phyloP scores from a whole-genome alignment of 805 yeast species.

The Candida endomychidarum region DNA sequence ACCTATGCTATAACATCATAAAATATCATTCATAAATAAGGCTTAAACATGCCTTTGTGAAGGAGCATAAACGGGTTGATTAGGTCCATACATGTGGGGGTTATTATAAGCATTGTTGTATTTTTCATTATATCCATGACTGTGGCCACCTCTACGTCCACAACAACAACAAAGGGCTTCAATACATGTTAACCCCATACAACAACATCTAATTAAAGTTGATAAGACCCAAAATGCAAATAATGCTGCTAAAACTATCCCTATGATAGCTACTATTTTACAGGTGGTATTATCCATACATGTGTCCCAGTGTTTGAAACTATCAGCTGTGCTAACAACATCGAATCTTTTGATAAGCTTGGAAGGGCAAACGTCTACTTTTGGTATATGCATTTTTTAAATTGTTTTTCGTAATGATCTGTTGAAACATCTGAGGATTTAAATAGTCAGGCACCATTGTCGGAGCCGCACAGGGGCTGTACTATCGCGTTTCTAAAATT shows the following conservation, averaged over 20 bases:
- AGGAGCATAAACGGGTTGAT: conserved; percentile 14
- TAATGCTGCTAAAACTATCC: conserved; percentile 58
- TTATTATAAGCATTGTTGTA: conserved; percentile 22
- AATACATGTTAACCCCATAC: conserved; percentile 49
- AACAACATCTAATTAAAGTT: conserved; percentile 54
- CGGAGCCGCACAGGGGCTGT: conserved; percentile 7
- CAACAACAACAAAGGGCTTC: conserved; percentile 52
- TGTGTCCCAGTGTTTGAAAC: conserved; percentile 69
- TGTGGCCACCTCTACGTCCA: conserved; percentile 26
- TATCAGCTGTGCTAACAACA: conserved; percentile 40
- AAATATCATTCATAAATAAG: too few relatives aligned
- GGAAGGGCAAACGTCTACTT: conserved; percentile 13
- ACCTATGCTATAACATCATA: too few relatives aligned
- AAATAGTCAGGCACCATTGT: not conserved
- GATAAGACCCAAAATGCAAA: conserved; percentile 56
- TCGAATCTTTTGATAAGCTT: conserved; percentile 16
- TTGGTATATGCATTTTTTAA: conserved; percentile 9
- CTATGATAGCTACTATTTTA: conserved; percentile 74
- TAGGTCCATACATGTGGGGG: conserved; percentile 34
- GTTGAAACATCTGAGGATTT: not conserved
- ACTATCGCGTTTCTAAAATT: conserved; percentile 5
- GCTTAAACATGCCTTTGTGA: not conserved
- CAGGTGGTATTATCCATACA: conserved; percentile 79
- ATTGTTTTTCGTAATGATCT: not conserved
- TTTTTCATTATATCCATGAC: conserved; percentile 5